These are phyloP conservation scores for Thermothelomyces thermophilus DNA, from an alignment of 2,329 filamentous ascomycete species.

Conservation along the genomic window DNA sequence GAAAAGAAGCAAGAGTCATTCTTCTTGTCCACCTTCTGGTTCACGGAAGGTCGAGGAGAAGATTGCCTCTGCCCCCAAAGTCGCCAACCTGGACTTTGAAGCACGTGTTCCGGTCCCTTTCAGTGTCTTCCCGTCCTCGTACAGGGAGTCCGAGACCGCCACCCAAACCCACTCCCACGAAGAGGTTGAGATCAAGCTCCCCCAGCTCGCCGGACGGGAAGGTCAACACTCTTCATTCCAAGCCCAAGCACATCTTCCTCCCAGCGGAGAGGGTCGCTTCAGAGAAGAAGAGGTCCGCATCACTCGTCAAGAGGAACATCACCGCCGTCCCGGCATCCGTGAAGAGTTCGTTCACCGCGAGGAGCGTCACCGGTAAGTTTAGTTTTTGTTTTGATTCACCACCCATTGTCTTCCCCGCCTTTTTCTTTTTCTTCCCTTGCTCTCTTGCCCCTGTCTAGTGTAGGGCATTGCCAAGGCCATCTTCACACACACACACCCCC, in stretches of 20 bases:
- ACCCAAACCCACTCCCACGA: slow-evolving; percentile 63
- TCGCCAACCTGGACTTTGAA: slow-evolving; percentile 99
- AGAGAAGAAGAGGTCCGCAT: slow-evolving; percentile 80
- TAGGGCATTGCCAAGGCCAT: slow-evolving; percentile 13
- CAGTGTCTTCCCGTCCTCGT: slow-evolving; percentile 61
- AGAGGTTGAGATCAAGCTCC: slow-evolving; percentile 80
- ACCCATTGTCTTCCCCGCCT: slow-evolving; percentile 7
- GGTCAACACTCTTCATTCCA: slow-evolving; percentile 77
- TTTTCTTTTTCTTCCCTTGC: slow-evolving; percentile 11
- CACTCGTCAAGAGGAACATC: slow-evolving; percentile 69
- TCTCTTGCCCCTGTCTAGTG: background rate
- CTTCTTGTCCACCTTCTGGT: slow-evolving; percentile 60
- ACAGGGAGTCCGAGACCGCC: slow-evolving; percentile 30
- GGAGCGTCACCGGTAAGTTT: slow-evolving; percentile 46
- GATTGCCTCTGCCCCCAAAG: slow-evolving; percentile 49
- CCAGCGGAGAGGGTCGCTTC: slow-evolving; percentile 51
- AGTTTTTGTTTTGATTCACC: slow-evolving; percentile 8
- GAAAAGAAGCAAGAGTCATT: slow-evolving; percentile 37
- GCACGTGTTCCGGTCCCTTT: slow-evolving; percentile 98
- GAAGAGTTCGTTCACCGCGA: slow-evolving; percentile 45
- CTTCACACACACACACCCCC: too few relatives aligned
- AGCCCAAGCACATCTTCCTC: slow-evolving; percentile 56
- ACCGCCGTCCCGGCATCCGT: slow-evolving; percentile 63
- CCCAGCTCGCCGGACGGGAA: slow-evolving; percentile 93
- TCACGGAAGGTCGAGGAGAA: slow-evolving; percentile 40